Evolutionary conservation across 352 stramenopile species (phyloP).

Genomic region (Phytophthora hibernalis): DNA sequence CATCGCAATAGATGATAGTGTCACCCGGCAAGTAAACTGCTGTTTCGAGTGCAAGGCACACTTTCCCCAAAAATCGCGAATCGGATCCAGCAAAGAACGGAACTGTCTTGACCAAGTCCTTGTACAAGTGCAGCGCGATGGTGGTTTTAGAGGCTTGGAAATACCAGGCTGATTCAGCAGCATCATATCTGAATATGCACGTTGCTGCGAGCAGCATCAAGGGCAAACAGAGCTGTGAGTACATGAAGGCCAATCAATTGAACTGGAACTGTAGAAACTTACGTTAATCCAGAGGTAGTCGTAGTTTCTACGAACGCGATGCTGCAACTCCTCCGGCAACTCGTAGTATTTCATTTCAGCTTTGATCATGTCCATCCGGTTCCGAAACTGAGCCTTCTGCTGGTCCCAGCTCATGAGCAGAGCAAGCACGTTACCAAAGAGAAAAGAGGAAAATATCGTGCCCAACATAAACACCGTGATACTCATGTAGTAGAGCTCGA

Average conservation of each 20-base stretch:
- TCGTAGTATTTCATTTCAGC: conserved; percentile 87
- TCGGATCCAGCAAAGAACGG: conserved; percentile 84
- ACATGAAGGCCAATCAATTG: neutral
- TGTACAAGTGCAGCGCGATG: conserved; percentile 84
- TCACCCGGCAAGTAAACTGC: conserved; percentile 80
- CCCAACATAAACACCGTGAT: conserved; percentile 77
- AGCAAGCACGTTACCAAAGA: conserved; percentile 84
- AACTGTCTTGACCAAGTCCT: conserved; percentile 80
- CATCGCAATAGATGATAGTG: conserved; percentile 83
- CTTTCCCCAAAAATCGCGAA: conserved; percentile 77
- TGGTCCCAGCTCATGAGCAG: conserved; percentile 86
- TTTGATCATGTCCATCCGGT: conserved; percentile 88
- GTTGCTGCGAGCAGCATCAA: conserved; percentile 51
- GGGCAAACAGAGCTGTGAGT: conserved; percentile 9
- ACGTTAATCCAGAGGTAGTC: conserved; percentile 90
- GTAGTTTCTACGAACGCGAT: conserved; percentile 81
- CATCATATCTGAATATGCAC: conserved; percentile 88
- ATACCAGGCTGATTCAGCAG: conserved; percentile 80
- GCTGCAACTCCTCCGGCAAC: conserved; percentile 72
- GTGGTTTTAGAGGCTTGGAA: conserved; percentile 80
- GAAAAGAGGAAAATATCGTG: conserved; percentile 70
- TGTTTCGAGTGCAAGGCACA: conserved; percentile 79
- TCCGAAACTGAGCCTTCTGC: conserved; percentile 79
- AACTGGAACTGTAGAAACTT: conserved; percentile 19
- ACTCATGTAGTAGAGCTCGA: conserved; percentile 71